A percentile compares a stretch with the other conserved stretches of the same genome.
Conservation (phyloP, 2,329 filamentous ascomycete species). For the Claviceps africana region DNA sequence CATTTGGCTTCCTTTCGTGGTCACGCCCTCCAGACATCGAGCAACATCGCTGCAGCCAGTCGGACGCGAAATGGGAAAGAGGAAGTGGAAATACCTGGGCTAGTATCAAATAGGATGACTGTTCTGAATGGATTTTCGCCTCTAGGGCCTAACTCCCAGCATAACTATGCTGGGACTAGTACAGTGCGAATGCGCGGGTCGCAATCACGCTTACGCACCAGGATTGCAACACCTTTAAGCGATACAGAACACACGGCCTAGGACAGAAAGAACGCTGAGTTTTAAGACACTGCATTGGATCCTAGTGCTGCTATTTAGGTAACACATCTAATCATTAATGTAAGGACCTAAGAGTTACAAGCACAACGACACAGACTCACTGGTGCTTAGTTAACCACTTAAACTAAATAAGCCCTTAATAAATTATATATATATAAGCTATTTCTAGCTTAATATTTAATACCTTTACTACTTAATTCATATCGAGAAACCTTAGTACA, state of each 20-base stretch:
- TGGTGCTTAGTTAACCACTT: too few relatives aligned
- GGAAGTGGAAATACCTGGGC: neutral
- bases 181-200: neutral
- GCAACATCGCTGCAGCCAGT: neutral
- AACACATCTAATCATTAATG: too few relatives aligned
- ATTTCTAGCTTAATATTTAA: too few relatives aligned
- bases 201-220: neutral
- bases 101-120: neutral
- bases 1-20: neutral
- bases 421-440: too few relatives aligned
- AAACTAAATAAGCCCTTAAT: too few relatives aligned
- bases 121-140: neutral
- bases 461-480: too few relatives aligned
- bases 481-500: too few relatives aligned
- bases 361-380: too few relatives aligned
- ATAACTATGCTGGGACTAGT: neutral
- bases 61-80: neutral
- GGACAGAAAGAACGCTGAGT: neutral
- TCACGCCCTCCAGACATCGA: neutral
- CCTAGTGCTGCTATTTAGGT: too few relatives aligned
- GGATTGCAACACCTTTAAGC: neutral
- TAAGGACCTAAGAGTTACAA: too few relatives aligned
- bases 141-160: neutral
- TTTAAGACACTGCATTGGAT: neutral
- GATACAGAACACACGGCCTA: neutral